Evolutionary conservation across 2,329 filamentous ascomycete species (phyloP).

Genomic region (Karstenula rhodostoma): DNA sequence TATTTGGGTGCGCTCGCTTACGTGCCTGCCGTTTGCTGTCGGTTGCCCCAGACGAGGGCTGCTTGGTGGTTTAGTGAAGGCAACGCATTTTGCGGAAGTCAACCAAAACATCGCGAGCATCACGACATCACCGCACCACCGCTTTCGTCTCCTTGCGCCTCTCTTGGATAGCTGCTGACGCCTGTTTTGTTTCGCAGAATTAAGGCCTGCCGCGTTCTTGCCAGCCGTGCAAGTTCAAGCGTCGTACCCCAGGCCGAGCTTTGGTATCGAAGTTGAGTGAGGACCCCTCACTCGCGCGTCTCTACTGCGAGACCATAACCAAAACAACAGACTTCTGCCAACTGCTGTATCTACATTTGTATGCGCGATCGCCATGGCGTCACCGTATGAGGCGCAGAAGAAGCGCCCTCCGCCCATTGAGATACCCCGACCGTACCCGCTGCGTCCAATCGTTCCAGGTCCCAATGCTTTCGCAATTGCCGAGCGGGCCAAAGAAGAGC

Average conservation of each 20-base stretch:
- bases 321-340: neutral
- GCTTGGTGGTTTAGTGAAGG: slow-evolving; percentile 5
- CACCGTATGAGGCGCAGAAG: slow-evolving; percentile 25
- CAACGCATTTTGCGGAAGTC: neutral
- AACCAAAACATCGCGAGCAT: neutral
- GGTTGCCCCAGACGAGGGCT: slow-evolving; percentile 9
- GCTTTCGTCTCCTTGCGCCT: neutral
- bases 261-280: neutral
- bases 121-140: neutral
- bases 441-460: slow-evolving; percentile 19
- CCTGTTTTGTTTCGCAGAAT: neutral
- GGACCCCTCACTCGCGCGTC: neutral
- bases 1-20: neutral
- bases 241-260: neutral
- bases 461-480: slow-evolving; percentile 30
- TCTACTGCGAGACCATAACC: neutral
- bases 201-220: neutral
- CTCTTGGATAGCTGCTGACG: neutral
- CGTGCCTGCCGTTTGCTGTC: slow-evolving; percentile 1
- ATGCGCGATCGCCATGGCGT: slow-evolving; percentile 24
- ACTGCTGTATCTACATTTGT: neutral
- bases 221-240: neutral
- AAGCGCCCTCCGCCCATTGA: slow-evolving; percentile 38
- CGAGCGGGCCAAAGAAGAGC: slow-evolving; percentile 12
- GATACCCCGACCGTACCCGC: slow-evolving; percentile 25